Base-by-base conservation (phyloP, 306 rosid species). In the Cicer yamashitae region DNA sequence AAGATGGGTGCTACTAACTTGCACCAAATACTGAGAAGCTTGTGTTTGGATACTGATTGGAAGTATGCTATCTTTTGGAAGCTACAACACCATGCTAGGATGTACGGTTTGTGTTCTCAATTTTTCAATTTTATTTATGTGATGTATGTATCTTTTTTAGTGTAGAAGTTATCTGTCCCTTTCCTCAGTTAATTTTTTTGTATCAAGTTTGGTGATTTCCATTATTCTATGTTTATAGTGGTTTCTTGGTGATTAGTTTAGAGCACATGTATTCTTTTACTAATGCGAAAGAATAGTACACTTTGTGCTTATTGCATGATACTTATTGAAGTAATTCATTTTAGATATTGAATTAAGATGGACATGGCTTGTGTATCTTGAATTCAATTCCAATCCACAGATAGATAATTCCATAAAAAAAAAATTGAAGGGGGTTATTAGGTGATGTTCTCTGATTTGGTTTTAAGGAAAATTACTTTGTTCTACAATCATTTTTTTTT, bases 1-100 rank as follows among this genome's bases (percentile, higher is more conserved):
- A 25, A 60, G 77, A 91, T 91, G 96, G 91, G 87, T 82, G 91
- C 86, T 82, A 41, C 86, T 64, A 87, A 89, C 66, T 83, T 91
- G 90, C 94, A 81, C 66, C 88, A 80, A 67, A 25, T 85, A 41
- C 89, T 94, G 20, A 86, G 88, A 83, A 91, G 87, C 85, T 86
- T 94, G 59, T 94, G 98, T 76, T 86, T 82, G 44, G 86, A 87
- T 77, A 86, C 91, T 14, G 89, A 86, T 64, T 94, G 98, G 98
- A 94, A 89, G 77, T 94, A 90, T 51, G 98, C 97, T 78, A 88
- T 91, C 87, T 91, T 89, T 79, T 94, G 98, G 98, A 91, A 90
- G 82, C 93, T 94, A 85, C 87, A 86, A 75, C 89, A 86, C 80
- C 93, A 88, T 50, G 84, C 93, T 90, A 83, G 91, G 72, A 86